Base-by-base conservation (phyloP, 225 moss, liverwort and hornwort genomes). In the Pleurozium schreberi region DNA sequence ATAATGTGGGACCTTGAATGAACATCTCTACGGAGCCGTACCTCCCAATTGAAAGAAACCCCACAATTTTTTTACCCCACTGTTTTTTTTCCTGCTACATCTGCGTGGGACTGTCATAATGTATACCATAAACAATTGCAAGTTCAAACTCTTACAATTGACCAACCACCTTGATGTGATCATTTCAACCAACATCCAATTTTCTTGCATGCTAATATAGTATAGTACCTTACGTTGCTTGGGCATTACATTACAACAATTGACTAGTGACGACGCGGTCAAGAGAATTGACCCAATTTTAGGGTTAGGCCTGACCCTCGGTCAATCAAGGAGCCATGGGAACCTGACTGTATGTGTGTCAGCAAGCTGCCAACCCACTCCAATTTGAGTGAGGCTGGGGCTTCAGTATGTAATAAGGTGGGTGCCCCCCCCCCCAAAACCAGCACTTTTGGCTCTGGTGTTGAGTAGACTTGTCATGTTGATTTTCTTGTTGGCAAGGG, bases 41-140 rank as follows among this genome's bases (percentile, higher is more conserved):
- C 64, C 64, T 17, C 17, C 43, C 45, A 45, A n/a, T n/a, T n/a
- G n/a, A n/a, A 28, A 45, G 17, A 45, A 73, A 6, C 16, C 26
- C 0, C 12, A 62, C 0, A 4, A 73, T 18, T 33, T 33, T 12
- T 20, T n/a, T n/a, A n/a, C n/a, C n/a, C n/a, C n/a, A n/a, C n/a
- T n/a, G n/a, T n/a, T n/a, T n/a, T n/a, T n/a, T n/a, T n/a, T n/a
- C n/a, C n/a, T n/a, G n/a, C n/a, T n/a, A n/a, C n/a, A n/a, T n/a
- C 47, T 4, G 8, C 20, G 8, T 20, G 49, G 75, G 50, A 49
- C 5, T 7, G 7, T 20, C 3, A 4, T 38, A 5, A 59, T 25
- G 25, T 63, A 15, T n/a, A n/a, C n/a, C 43, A 16, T 49, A 7
- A 49, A 75, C 31, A 31, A 40, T 42, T 69, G 69, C 5, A 3